Evolutionary conservation across 148 eudicot genomes (phyloP), one percentile per base, ranked within the genome.

Genomic region (Linanthus parryae): DNA sequence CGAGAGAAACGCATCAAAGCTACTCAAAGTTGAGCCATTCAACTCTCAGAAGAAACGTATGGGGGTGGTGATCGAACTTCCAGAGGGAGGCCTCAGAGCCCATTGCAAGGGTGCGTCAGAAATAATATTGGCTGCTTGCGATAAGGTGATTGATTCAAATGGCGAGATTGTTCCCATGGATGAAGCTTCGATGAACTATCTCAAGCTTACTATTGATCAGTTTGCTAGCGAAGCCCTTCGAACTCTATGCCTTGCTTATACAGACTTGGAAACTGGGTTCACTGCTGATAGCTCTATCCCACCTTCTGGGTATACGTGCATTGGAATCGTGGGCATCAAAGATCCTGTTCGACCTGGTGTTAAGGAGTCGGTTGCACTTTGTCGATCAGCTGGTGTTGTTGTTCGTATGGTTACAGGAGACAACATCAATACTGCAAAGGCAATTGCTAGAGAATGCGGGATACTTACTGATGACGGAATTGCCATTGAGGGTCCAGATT

Each of bases 361-460:
- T 16, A 79, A 76, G 67, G 96, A 92, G 51, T 92, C 99, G 3
- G 99, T 92, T 61, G 90, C 90, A 0, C 86, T 71, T 24, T 92
- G 99, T 72, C 90, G 94, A 13, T 68, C 99, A 34, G 99, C 99
- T n/a, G 99, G 99, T 43, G 76, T 92, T 8, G 72, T 76, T 49
- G 99, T 92, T 0, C 68, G 96, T 41, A 92, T 92, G 99, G 96
- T 92, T 59, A 92, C 99, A 6, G 96, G 99, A 51, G 99, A 92
- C 57, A 92, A 92, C 53, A 92, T 92, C 30, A 92, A 87, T 52
- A 92, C 99, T 13, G 99, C 99, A 17, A 92, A 87, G 63, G 99
- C 99, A 28, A 92, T 87, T 68, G 99, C 99, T 52, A 75, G 87
- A 66, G 99, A 92, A 75, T 92, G 99, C 68, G 96, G 99, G 44